Evolutionary conservation across 1,139 yeast species (phyloP).

Genomic region (Yamadazyma taylorii): DNA sequence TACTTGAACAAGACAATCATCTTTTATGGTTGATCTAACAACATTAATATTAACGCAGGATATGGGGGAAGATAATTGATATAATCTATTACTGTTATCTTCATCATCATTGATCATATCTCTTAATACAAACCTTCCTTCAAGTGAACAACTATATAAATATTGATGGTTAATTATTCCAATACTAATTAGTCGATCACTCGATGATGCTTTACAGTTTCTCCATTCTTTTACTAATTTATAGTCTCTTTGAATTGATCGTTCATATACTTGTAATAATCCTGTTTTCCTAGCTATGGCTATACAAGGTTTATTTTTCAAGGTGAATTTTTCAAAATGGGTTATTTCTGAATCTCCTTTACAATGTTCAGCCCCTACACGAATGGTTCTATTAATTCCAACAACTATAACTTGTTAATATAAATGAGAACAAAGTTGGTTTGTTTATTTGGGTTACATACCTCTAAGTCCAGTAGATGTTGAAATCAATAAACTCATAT

Average conservation of each 20-base stretch:
- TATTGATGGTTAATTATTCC: constrained; percentile 31
- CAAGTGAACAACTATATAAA: constrained; percentile 45
- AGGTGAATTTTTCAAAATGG: constrained; percentile 7
- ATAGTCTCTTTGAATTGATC: constrained; percentile 18
- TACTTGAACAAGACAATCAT: constrained; percentile 17
- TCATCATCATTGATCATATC: constrained; percentile 45
- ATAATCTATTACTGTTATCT: constrained; percentile 28
- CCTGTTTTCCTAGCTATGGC: constrained; percentile 31
- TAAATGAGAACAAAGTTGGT: too few relatives aligned
- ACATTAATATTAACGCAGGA: too few relatives aligned
- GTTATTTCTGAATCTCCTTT: constrained; percentile 5
- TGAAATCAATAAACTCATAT: constrained; percentile 9
- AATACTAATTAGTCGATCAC: constrained; percentile 23
- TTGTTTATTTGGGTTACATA: constrained; percentile 1
- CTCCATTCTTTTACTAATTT: constrained; percentile 38
- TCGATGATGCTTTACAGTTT: constrained; percentile 19
- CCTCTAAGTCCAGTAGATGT: constrained; percentile 9
- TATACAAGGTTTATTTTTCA: constrained; percentile 22
- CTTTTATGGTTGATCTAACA: too few relatives aligned
- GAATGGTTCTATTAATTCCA: constrained; percentile 3
- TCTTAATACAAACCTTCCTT: constrained; percentile 45
- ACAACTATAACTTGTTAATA: constrained; percentile 7
- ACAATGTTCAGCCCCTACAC: constrained; percentile 7
- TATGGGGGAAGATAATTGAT: constrained; percentile 35
- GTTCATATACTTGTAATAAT: constrained; percentile 33